Evolutionary conservation across 129 eudicot species (phyloP).

Genomic region (Artemisia tridentata): DNA sequence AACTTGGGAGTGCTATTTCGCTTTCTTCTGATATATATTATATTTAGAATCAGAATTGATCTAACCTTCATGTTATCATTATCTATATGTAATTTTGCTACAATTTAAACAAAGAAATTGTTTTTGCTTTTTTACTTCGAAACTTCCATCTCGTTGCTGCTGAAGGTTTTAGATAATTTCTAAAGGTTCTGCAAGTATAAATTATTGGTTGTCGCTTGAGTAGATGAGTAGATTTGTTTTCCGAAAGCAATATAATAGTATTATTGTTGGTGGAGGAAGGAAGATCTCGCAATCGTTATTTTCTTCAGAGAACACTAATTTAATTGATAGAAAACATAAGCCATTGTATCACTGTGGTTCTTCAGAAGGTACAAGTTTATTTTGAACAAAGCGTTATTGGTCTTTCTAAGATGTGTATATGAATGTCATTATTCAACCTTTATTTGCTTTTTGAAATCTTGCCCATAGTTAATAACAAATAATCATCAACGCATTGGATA

Average conservation of each 20-base stretch:
- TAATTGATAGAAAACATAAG: neutral
- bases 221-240: conserved; percentile 8
- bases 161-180: neutral
- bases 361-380: conserved; percentile 16
- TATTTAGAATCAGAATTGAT: too few relatives aligned
- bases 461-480: too few relatives aligned
- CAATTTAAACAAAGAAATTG: neutral
- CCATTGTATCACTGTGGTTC: neutral
- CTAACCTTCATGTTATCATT: too few relatives aligned
- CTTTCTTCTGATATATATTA: too few relatives aligned
- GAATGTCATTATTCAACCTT: too few relatives aligned
- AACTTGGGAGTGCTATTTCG: too few relatives aligned
- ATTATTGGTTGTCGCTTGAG: neutral
- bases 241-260: neutral
- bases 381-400: neutral
- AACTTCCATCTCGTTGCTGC: too few relatives aligned
- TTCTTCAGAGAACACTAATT: neutral
- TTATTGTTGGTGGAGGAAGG: neutral
- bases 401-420: too few relatives aligned
- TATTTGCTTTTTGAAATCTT: too few relatives aligned
- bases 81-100: too few relatives aligned
- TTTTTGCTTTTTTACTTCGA: neutral
- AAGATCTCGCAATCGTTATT: conserved; percentile 14
- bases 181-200: neutral
- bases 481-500: neutral